Evolutionary conservation across 2,329 filamentous ascomycete species (phyloP).

Genomic region (Endocalyx cinctus): DNA sequence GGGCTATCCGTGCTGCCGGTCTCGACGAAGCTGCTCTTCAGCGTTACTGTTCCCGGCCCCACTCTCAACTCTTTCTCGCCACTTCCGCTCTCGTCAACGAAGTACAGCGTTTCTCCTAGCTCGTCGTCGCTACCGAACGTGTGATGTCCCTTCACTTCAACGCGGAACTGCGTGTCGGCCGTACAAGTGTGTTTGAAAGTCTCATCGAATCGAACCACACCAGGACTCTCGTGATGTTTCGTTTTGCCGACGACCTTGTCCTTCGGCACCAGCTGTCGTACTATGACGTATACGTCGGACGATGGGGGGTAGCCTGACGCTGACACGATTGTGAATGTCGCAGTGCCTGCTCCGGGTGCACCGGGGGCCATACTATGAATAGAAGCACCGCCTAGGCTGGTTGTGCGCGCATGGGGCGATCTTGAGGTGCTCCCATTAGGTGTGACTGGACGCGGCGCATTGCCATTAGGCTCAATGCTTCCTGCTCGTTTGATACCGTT

Average conservation of each 20-base stretch:
- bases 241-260: slow-evolving; percentile 85
- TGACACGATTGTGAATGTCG: slow-evolving; percentile 73
- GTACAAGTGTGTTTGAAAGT: slow-evolving; percentile 73
- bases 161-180: slow-evolving; percentile 79
- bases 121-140: slow-evolving; percentile 79
- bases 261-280: slow-evolving; percentile 65
- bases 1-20: slow-evolving; percentile 13
- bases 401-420: slow-evolving; percentile 44
- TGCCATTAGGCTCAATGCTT: slow-evolving; percentile 26
- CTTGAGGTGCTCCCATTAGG: slow-evolving; percentile 27
- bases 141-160: slow-evolving; percentile 80
- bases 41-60: slow-evolving; percentile 65
- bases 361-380: slow-evolving; percentile 58
- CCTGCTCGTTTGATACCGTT: slow-evolving; percentile 38
- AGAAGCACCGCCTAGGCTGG: slow-evolving; percentile 61
- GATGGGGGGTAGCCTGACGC: slow-evolving; percentile 72
- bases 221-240: slow-evolving; percentile 76
- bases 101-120: slow-evolving; percentile 82
- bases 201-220: slow-evolving; percentile 68
- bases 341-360: slow-evolving; percentile 62
- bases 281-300: slow-evolving; percentile 71
- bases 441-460: slow-evolving; percentile 23
- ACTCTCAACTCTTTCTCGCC: slow-evolving; percentile 70
- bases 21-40: slow-evolving; percentile 71
- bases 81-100: slow-evolving; percentile 76